Conservation (phyloP, 176 grass and related monocot species). For the Juncus inflexus region DNA sequence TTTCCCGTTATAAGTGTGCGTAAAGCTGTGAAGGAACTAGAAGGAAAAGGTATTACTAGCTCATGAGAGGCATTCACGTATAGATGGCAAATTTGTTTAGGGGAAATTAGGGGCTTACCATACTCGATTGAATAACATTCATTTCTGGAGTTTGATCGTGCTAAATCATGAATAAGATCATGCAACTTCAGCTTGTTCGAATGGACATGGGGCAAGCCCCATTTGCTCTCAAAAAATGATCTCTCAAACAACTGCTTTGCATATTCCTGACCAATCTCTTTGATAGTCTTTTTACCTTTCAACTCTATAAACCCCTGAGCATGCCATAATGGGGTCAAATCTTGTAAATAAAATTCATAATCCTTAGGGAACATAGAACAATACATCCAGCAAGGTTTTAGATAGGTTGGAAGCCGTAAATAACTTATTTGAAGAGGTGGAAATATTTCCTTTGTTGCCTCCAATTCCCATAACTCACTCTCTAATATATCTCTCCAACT, state of each 20-base stretch:
- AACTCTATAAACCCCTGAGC: background rate
- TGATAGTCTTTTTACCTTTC: background rate
- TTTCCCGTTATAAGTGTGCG: background rate
- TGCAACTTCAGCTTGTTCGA: slow-evolving; percentile 11
- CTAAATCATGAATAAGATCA: slow-evolving; percentile 31
- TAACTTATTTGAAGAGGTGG: slow-evolving; percentile 30
- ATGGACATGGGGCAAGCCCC: too few species aligned
- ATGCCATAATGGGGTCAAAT: background rate
- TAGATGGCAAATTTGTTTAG: slow-evolving; percentile 1
- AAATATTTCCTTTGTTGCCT: slow-evolving; percentile 43
- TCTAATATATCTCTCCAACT: slow-evolving; percentile 15
- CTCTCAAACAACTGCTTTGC: background rate
- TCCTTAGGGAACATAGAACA: background rate
- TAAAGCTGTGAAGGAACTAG: background rate
- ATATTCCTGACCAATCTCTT: slow-evolving; percentile 7
- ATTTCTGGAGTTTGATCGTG: slow-evolving; percentile 14
- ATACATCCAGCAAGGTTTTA: slow-evolving; percentile 42
- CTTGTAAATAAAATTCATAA: background rate
- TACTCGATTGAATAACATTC: slow-evolving; percentile 13
- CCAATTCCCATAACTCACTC: slow-evolving; percentile 18
- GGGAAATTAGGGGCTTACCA: background rate
- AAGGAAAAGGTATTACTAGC: background rate
- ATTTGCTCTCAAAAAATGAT: background rate
- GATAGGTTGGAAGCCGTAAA: slow-evolving; percentile 38
- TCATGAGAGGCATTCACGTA: background rate